Conservation (phyloP, 2,329 filamentous ascomycete genomes). For the Pleoardoris graminearum region DNA sequence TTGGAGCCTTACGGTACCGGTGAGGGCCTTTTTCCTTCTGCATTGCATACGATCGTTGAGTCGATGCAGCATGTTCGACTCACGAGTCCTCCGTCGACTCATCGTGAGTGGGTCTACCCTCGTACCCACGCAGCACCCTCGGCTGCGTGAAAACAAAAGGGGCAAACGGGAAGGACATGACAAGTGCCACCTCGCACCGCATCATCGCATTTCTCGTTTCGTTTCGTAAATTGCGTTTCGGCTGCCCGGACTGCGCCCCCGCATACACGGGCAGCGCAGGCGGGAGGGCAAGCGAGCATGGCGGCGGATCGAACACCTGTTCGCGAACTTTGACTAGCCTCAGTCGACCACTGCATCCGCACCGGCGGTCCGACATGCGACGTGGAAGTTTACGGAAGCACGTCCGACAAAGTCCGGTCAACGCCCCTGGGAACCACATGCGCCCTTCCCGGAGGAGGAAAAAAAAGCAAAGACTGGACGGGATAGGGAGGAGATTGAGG, state of each 20-base stretch:
- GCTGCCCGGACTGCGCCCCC: not conserved
- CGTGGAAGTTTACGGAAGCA: not conserved
- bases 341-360: not conserved
- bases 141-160: not conserved
- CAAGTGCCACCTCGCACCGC: not conserved
- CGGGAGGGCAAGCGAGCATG: not conserved
- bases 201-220: not conserved
- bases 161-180: not conserved
- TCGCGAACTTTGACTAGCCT: not conserved
- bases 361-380: not conserved
- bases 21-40: not conserved
- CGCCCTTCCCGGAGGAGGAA: not conserved
- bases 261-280: not conserved
- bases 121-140: not conserved
- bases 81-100: not conserved
- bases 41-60: not conserved
- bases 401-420: not conserved
- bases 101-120: not conserved
- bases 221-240: too few species aligned
- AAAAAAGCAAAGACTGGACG: not conserved
- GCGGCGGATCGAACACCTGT: slow-evolving; percentile 8
- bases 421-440: not conserved
- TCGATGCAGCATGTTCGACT: not conserved
- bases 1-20: not conserved
- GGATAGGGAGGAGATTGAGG: not conserved